Evolutionary conservation across 2,329 filamentous ascomycete genomes (phyloP).

Genomic region (Microascus cirrosus): DNA sequence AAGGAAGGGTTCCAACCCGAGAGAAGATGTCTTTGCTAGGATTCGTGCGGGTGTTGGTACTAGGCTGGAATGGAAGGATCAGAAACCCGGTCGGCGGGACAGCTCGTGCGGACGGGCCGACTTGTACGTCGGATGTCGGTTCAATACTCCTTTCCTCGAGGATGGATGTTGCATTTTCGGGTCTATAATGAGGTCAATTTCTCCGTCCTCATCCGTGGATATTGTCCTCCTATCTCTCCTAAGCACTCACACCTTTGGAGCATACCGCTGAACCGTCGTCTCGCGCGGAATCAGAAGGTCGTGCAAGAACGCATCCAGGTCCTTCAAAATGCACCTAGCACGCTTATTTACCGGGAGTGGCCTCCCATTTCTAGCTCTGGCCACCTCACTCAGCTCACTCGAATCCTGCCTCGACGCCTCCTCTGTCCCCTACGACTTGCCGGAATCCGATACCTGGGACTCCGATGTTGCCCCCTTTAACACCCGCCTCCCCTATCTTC

Average conservation of each 20-base stretch:
- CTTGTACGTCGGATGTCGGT: too few relatives aligned
- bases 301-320: not conserved
- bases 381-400: not conserved
- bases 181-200: too few relatives aligned
- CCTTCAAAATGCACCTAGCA: not conserved
- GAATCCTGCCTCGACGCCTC: not conserved
- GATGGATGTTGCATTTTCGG: too few relatives aligned
- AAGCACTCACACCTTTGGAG: too few relatives aligned
- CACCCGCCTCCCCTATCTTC: slow-evolving; percentile 17
- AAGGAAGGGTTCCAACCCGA: too few relatives aligned
- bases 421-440: not conserved
- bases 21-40: not conserved
- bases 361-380: not conserved
- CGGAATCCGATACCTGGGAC: slow-evolving; percentile 14
- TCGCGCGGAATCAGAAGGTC: too few relatives aligned
- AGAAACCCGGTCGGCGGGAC: not conserved
- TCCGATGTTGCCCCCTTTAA: slow-evolving; percentile 21
- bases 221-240: too few relatives aligned
- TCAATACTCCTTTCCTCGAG: too few relatives aligned
- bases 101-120: not conserved
- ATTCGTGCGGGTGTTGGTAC: not conserved
- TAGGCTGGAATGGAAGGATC: not conserved
- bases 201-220: too few relatives aligned
- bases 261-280: too few relatives aligned
- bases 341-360: not conserved